Evolutionary conservation across 1,139 yeast species (phyloP), one percentile per base, ranked within the genome.

Genomic region (Kodamaea arcana): DNA sequence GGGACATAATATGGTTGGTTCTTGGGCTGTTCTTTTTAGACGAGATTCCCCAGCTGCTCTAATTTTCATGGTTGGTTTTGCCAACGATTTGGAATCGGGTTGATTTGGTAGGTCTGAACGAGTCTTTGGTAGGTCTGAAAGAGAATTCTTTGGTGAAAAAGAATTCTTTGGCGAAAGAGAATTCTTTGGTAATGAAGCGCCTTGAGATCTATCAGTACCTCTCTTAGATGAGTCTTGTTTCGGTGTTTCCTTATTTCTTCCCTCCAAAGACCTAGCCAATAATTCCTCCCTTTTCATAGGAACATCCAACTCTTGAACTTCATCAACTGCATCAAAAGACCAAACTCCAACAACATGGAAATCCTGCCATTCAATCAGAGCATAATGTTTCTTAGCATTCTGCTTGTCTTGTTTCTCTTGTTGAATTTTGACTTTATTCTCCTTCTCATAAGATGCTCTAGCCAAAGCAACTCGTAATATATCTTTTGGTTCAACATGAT

Each of bases 281-380:
- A 85, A 62, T 27, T 80, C 83, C 4, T 75, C 69, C 40, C 78
- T 53, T n/a, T 69, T 61, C 37, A 82, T 50, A 0, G 96, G 92
- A 2, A 65, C 56, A 1, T 83, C 77, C 37, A 83, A 60, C 34
- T 77, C 83, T 7, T 74, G 71, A 12, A 73, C 78, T 36, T 70
- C 68, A 53, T 86, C 95, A 1, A 79, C 65, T 2, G 78, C 80
- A 25, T 77, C 78, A 48, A 88, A 83, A 35, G 72, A 76, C 10
- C 87, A 67, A 2, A 81, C 78, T 32, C 81, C 88, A 3, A 84
- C 83, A 13, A 87, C 65, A 2, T 71, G 65, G 51, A 88, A 88
- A 42, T 84, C 86, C 41, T 81, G 81, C 98, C 98, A 92, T 56
- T 90, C 90, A 17, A 87, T 81, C 21, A 83, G 75, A 0, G 94